phyloP scores from a whole-genome alignment of 768 basidiomycete species.

The Macrolepiota dolichaula region DNA sequence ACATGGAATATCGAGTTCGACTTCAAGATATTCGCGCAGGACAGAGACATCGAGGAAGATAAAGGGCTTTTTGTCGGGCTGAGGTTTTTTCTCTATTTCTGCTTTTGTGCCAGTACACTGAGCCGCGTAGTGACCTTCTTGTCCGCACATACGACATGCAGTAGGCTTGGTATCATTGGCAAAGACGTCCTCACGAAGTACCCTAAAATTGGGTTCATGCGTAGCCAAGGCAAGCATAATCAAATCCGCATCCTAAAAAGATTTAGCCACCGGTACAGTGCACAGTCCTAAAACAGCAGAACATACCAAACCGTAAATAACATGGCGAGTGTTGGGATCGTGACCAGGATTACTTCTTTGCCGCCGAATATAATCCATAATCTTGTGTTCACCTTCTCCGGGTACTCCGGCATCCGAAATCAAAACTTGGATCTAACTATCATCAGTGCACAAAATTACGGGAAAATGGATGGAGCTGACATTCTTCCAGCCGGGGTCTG shows the following conservation, averaged over 20 bases:
- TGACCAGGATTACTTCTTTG: slow-evolving; percentile 86
- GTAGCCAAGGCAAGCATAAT: slow-evolving; percentile 99
- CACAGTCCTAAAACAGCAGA: background rate
- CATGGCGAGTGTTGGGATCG: slow-evolving; percentile 93
- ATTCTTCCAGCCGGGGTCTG: slow-evolving; percentile 93
- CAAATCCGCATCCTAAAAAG: slow-evolving; percentile 86
- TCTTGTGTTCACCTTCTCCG: slow-evolving; percentile 99
- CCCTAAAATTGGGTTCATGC: slow-evolving; percentile 97
- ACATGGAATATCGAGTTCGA: slow-evolving; percentile 81
- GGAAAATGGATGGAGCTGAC: slow-evolving; percentile 37
- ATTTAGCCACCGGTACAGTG: slow-evolving; percentile 15
- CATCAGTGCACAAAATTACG: background rate
- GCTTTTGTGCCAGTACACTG: slow-evolving; percentile 85
- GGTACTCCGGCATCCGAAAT: slow-evolving; percentile 97
- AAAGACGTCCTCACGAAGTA: slow-evolving; percentile 98
- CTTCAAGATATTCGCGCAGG: slow-evolving; percentile 95
- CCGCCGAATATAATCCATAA: slow-evolving; percentile 96
- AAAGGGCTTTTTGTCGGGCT: slow-evolving; percentile 88
- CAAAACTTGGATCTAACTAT: slow-evolving; percentile 82
- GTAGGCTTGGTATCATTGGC: slow-evolving; percentile 69
- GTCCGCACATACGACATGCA: slow-evolving; percentile 90
- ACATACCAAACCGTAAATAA: slow-evolving; percentile 93
- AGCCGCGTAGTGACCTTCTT: slow-evolving; percentile 92
- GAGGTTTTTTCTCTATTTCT: slow-evolving; percentile 64
- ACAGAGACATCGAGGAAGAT: slow-evolving; percentile 98